phyloP scores from a whole-genome alignment of 2,329 filamentous ascomycete species.

The Cladosporium phlei region DNA sequence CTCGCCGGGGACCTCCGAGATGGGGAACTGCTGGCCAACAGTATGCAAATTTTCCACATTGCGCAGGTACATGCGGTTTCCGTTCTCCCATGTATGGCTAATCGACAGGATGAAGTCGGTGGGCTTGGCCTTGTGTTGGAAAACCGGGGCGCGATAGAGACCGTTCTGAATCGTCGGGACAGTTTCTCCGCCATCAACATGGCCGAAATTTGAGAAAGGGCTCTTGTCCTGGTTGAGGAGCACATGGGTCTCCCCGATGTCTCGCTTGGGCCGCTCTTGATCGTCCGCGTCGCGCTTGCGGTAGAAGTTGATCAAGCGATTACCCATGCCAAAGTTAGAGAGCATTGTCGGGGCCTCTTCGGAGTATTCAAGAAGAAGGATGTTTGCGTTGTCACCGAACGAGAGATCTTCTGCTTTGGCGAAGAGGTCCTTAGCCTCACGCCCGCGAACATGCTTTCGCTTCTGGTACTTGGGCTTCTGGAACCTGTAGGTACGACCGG shows the following conservation, averaged over 20 bases:
- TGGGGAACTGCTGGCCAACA: constrained; percentile 89
- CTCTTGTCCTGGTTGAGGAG: constrained; percentile 91
- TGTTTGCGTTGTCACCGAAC: constrained; percentile 75
- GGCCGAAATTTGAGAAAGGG: constrained; percentile 90
- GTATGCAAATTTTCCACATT: constrained; percentile 88
- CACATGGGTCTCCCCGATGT: constrained; percentile 83
- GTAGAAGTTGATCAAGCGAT: constrained; percentile 94
- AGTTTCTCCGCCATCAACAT: constrained; percentile 84
- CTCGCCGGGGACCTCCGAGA: constrained; percentile 84
- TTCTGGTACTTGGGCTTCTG: constrained; percentile 69
- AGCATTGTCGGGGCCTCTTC: constrained; percentile 88
- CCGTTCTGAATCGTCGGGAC: constrained; percentile 89
- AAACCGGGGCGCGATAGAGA: constrained; percentile 92
- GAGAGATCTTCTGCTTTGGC: constrained; percentile 75
- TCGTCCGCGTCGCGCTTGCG: constrained; percentile 78
- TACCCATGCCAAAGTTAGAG: constrained; percentile 97
- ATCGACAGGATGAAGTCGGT: constrained; percentile 86
- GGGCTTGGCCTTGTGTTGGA: constrained; percentile 71
- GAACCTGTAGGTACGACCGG: constrained; percentile 66
- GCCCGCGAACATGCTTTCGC: constrained; percentile 76
- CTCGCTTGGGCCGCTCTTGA: constrained; percentile 67
- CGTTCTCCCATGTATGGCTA: constrained; percentile 72
- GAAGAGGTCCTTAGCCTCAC: constrained; percentile 73
- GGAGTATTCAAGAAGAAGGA: constrained; percentile 88
- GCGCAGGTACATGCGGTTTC: constrained; percentile 74